Evolutionary conservation across 139 green algal species (phyloP).

Genomic region (Picochlorum costavermella): DNA sequence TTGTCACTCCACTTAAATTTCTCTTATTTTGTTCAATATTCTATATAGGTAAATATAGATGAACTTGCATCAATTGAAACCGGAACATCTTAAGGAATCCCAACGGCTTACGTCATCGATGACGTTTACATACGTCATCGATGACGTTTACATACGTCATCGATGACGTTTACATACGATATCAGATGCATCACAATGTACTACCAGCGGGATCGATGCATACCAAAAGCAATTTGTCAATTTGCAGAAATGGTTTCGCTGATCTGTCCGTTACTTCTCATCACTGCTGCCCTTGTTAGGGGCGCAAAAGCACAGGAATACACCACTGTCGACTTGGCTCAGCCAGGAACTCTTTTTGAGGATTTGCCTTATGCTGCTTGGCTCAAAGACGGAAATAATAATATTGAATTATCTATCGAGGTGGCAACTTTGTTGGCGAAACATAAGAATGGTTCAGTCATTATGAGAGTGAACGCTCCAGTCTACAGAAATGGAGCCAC

Average conservation of each 20-base stretch:
- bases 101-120: too few relatives aligned
- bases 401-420: not conserved
- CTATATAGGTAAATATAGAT: too few relatives aligned
- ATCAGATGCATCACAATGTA: too few relatives aligned
- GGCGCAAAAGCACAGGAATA: not conserved
- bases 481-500: not conserved
- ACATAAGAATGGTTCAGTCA: not conserved
- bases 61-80: too few relatives aligned
- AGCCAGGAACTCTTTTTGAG: not conserved
- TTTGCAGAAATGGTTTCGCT: not conserved
- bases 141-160: too few relatives aligned
- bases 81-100: too few relatives aligned
- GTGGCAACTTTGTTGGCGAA: not conserved
- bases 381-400: not conserved
- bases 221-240: too few relatives aligned
- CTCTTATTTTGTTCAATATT: too few relatives aligned
- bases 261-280: not conserved
- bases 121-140: too few relatives aligned
- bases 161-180: too few relatives aligned
- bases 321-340: not conserved
- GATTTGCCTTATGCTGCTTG: not conserved
- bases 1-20: too few relatives aligned
- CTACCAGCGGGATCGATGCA: too few relatives aligned
- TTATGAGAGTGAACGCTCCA: not conserved
- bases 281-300: not conserved